Evolutionary conservation across 2,329 filamentous ascomycete species (phyloP), one percentile per base, ranked within the genome.

Genomic region (Pestalotiopsis sp.): DNA sequence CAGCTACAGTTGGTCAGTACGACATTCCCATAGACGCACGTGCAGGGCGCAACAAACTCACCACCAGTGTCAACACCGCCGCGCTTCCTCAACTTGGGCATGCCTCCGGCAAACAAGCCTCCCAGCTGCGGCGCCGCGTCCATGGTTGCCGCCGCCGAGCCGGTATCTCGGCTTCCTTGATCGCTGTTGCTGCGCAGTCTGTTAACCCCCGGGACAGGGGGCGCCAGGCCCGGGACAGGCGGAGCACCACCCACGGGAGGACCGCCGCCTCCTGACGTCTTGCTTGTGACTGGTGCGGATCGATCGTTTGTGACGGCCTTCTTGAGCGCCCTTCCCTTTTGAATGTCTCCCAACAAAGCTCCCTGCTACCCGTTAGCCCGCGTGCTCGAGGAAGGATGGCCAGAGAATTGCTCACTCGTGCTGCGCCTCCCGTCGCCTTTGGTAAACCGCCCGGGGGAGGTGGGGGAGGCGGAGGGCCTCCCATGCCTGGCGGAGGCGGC

Each of bases 291-390:
- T 0, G 95, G 95, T 7, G 93, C 93, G 24, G 94, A 98, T 79
- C 95, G 91, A 79, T 98, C 95, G 81, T 98, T 98, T 73, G 94
- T 93, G 67, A 94, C 91, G 39, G 93, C 86, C 80, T 97, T 98
- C 81, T 92, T 97, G 68, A 98, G 85, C 69, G 84, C 83, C 72
- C 82, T 86, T 71, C 95, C 96, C 79, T 97, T 97, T 72, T 85
- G 83, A 73, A 99, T 99, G 79, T 98, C 95, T 75, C 89, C 87
- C 58, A 98, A 88, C 44, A 99, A 86, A 66, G 95, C 94, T 74
- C 91, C 91, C 95, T 98, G 74, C 58, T 26, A 4, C 3, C 9
- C 17, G 20, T 61, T 61, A 61, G 58, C 38, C 30, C 24, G 24
- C 35, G 30, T 20, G 11, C 3, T n/a, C 13, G n/a, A 40, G 13